Conservation (phyloP, 768 basidiomycete species). For the Mycena haematopus region DNA sequence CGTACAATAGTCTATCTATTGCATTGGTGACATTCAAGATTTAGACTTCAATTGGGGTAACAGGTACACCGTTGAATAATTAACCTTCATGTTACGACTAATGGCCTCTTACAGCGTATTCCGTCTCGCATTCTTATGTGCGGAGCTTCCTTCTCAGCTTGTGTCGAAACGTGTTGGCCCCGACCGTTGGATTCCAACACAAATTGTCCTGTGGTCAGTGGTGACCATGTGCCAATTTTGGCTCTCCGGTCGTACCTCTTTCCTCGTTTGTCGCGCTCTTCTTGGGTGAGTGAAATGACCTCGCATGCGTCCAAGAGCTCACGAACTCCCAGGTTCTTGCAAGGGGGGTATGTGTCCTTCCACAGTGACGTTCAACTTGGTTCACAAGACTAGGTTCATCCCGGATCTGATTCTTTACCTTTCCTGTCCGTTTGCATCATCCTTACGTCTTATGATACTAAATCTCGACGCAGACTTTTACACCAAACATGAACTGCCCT, state of each 20-base stretch:
- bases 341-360: conserved; percentile 48
- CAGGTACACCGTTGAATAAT: conserved; percentile 31
- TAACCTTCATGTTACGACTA: not conserved
- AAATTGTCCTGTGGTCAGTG: conserved; percentile 62
- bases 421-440: conserved; percentile 49
- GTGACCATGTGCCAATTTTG: conserved; percentile 61
- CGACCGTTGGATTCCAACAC: conserved; percentile 68
- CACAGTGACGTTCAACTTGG: not conserved
- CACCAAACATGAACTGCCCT: conserved; percentile 62
- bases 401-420: conserved; percentile 68
- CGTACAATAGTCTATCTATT: not conserved
- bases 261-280: conserved; percentile 54
- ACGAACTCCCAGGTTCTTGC: conserved; percentile 41
- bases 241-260: conserved; percentile 57
- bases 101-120: conserved; percentile 40
- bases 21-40: not conserved
- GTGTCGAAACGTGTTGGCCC: conserved; percentile 68
- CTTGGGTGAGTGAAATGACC: conserved; percentile 44
- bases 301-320: not conserved
- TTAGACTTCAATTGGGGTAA: conserved; percentile 65
- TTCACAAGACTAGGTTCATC: conserved; percentile 48
- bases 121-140: conserved; percentile 55
- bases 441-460: not conserved
- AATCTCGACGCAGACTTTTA: conserved; percentile 55
- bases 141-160: conserved; percentile 68